These are phyloP conservation scores for Leishmania aethiopica DNA, from an alignment of 208 protist genomes.

Conservation along the genomic window DNA sequence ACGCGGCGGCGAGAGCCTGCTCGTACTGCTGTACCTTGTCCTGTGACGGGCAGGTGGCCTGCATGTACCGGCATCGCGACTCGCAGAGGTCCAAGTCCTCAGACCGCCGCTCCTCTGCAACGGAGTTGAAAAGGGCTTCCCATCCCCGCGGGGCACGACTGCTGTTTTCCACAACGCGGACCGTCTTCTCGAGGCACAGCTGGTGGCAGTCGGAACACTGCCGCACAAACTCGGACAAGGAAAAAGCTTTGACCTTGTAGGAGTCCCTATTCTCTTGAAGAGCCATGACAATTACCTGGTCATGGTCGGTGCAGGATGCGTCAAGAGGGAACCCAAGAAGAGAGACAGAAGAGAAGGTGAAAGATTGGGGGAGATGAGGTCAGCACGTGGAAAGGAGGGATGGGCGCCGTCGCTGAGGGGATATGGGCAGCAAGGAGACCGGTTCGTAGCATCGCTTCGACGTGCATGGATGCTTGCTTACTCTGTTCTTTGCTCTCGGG, in stretches of 20 bases:
- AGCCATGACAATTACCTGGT: conserved; percentile 17
- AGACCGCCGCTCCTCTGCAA: conserved; percentile 49
- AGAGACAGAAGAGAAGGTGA: neutral
- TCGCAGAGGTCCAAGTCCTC: conserved; percentile 63
- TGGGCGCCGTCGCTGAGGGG: neutral
- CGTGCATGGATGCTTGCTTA: neutral
- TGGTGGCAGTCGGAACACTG: conserved; percentile 62
- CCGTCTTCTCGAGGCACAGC: conserved; percentile 61
- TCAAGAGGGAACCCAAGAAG: neutral
- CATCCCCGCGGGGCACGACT: conserved; percentile 71
- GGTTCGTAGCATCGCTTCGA: neutral
- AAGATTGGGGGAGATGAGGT: neutral
- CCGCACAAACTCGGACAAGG: conserved; percentile 54
- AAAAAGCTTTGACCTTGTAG: conserved; percentile 41
- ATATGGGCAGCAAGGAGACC: neutral
- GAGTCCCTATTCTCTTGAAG: conserved; percentile 45
- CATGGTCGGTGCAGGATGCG: neutral
- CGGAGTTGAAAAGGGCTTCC: conserved; percentile 52
- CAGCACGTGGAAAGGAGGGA: neutral
- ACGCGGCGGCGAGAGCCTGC: conserved; percentile 7
- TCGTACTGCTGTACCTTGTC: conserved; percentile 42
- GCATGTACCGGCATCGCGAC: conserved; percentile 42
- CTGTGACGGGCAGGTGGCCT: conserved; percentile 41
- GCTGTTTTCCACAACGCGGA: conserved; percentile 56
- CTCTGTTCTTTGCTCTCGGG: neutral